phyloP scores from a whole-genome alignment of 192 early-diverging fungal genomes.

The Podochytrium sp. region DNA sequence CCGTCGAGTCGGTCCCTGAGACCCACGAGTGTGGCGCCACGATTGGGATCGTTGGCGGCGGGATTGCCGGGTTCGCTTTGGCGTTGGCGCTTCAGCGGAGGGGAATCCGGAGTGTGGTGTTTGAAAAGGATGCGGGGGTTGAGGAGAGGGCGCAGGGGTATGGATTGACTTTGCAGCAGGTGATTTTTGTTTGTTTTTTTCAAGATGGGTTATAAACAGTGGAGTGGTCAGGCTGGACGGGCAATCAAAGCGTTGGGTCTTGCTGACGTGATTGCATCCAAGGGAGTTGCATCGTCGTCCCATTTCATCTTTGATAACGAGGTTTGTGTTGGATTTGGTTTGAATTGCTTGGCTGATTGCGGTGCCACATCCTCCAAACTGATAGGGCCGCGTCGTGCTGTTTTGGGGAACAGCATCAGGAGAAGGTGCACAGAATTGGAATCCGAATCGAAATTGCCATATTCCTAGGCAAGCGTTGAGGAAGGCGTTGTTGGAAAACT shows the following conservation, averaged over 20 bases:
- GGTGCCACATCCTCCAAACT: too few species aligned
- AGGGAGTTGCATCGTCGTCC: conserved; percentile 8
- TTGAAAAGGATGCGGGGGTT: conserved; percentile 19
- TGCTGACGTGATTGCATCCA: neutral
- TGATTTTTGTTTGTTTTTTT: neutral
- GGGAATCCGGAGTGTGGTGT: neutral
- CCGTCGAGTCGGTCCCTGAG: neutral
- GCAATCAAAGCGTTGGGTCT: conserved; percentile 23
- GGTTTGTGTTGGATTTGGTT: neutral
- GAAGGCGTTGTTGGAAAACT: conserved; percentile 13
- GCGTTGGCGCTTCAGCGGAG: conserved; percentile 18
- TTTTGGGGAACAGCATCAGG: conserved; percentile 19
- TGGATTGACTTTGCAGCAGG: conserved; percentile 32
- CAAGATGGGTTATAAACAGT: neutral
- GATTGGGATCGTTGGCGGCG: conserved; percentile 30
- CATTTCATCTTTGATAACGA: conserved; percentile 30
- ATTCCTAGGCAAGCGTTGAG: conserved; percentile 16
- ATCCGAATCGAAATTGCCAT: conserved; percentile 27
- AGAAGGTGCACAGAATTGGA: conserved; percentile 1
- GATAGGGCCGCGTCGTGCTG: conserved; percentile 6
- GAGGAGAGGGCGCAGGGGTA: conserved; percentile 27
- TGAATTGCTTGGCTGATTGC: too few species aligned
- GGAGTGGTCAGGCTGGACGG: conserved; percentile 13
- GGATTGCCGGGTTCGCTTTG: conserved; percentile 22
- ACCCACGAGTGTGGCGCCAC: neutral